Evolutionary conservation across 2,329 filamentous ascomycete genomes (phyloP).

Genomic region (Chaetomium strumarium): DNA sequence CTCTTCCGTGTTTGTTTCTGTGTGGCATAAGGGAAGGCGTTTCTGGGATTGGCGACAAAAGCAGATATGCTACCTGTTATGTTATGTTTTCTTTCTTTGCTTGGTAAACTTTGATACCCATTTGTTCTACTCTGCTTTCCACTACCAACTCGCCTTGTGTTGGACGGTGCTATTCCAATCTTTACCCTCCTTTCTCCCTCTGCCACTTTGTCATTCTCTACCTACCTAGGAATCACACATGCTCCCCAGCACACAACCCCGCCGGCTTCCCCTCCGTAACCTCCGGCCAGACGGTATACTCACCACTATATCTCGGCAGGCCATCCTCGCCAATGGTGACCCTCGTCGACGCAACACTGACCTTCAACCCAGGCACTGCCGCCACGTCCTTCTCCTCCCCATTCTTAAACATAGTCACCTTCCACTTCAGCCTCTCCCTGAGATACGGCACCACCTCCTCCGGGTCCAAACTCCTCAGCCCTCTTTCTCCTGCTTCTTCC

Average conservation of each 20-base stretch:
- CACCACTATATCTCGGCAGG: constrained; percentile 20
- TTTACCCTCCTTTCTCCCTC: neutral
- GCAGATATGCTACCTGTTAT: constrained; percentile 1
- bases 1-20: too few relatives aligned
- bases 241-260: constrained; percentile 15
- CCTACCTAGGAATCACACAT: too few relatives aligned
- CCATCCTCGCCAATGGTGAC: constrained; percentile 24
- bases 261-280: constrained; percentile 23
- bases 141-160: neutral
- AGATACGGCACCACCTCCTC: constrained; percentile 27
- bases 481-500: too few relatives aligned
- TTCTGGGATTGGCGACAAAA: constrained; percentile 12
- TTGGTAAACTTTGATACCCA: constrained; percentile 23
- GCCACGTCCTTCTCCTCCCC: constrained; percentile 20
- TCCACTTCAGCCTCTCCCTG: constrained; percentile 24
- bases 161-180: neutral
- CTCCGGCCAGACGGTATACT: constrained; percentile 22
- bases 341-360: constrained; percentile 24
- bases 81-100: constrained; percentile 3
- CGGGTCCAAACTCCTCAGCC: constrained; percentile 21
- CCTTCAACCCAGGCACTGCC: constrained; percentile 23
- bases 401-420: constrained; percentile 22
- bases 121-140: constrained; percentile 3
- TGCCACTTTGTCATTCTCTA: too few relatives aligned
- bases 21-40: constrained; percentile 18